phyloP scores from a whole-genome alignment of 805 yeast species.

The Kurtzmaniella cleridarum region DNA sequence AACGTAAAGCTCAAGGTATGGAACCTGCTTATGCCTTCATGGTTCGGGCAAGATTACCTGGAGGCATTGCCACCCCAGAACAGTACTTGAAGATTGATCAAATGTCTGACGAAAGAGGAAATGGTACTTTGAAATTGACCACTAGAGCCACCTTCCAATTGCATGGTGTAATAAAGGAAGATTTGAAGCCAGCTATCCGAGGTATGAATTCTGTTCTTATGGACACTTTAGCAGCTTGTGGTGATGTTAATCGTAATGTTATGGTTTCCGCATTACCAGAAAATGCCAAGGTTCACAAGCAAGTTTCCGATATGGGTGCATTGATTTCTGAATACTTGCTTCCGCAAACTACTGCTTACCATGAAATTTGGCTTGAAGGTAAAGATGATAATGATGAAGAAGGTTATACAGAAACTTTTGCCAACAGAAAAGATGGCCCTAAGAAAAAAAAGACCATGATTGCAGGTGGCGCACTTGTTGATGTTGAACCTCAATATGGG shows the following conservation, averaged over 20 bases:
- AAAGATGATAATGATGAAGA: slow-evolving; percentile 65
- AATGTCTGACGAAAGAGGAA: slow-evolving; percentile 77
- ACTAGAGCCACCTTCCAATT: slow-evolving; percentile 97
- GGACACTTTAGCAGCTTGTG: slow-evolving; percentile 97
- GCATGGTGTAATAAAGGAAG: slow-evolving; percentile 88
- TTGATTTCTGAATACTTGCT: slow-evolving; percentile 74
- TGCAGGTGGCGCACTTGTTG: slow-evolving; percentile 79
- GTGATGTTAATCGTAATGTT: slow-evolving; percentile 96
- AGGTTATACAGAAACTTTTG: slow-evolving; percentile 61
- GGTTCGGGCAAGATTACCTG: slow-evolving; percentile 94
- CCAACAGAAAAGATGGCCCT: slow-evolving; percentile 67
- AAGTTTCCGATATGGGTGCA: slow-evolving; percentile 60
- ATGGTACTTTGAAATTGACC: slow-evolving; percentile 89
- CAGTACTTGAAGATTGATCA: slow-evolving; percentile 88
- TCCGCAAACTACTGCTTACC: slow-evolving; percentile 92
- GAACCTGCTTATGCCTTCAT: slow-evolving; percentile 97
- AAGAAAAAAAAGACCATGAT: slow-evolving; percentile 76
- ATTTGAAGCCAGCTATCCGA: slow-evolving; percentile 84
- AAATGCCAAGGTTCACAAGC: slow-evolving; percentile 74
- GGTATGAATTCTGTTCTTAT: slow-evolving; percentile 85
- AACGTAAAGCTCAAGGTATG: slow-evolving; percentile 83
- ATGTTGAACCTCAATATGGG: slow-evolving; percentile 84
- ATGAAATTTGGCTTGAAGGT: slow-evolving; percentile 95
- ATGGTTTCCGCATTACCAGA: slow-evolving; percentile 87
- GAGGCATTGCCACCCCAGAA: slow-evolving; percentile 79